A percentile compares a stretch with the other conserved stretches of the same genome.
These are phyloP conservation scores for Terfezia boudieri DNA, from an alignment of 495 filamentous ascomycete genomes.

Conservation along the genomic window DNA sequence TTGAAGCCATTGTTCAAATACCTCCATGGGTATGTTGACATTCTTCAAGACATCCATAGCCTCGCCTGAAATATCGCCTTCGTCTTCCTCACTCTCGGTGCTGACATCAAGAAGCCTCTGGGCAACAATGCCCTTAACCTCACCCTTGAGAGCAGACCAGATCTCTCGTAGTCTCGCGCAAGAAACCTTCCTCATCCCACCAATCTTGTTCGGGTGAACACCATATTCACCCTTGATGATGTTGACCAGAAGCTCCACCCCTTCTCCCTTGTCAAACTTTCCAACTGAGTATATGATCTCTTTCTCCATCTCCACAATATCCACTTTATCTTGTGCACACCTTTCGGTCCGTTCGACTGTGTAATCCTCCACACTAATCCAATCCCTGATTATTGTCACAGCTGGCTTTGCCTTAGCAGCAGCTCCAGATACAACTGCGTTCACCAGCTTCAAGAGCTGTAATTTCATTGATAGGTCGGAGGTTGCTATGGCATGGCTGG, in stretches of 20 bases:
- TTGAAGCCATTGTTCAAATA: slow-evolving; percentile 26
- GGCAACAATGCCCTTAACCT: slow-evolving; percentile 35
- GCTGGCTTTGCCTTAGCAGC: background rate
- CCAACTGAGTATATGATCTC: slow-evolving; percentile 38
- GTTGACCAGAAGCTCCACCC: slow-evolving; percentile 35
- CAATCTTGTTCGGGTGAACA: background rate
- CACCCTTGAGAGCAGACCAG: slow-evolving; percentile 24
- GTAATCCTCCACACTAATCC: slow-evolving; percentile 24
- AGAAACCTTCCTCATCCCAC: background rate
- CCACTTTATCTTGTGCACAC: slow-evolving; percentile 38
- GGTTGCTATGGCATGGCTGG: slow-evolving; percentile 43
- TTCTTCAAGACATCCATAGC: slow-evolving; percentile 38
- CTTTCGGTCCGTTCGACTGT: slow-evolving; percentile 20
- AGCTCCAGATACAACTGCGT: background rate
- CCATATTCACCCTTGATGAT: slow-evolving; percentile 22
- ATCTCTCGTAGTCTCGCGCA: background rate
- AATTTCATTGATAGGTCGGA: slow-evolving; percentile 38
- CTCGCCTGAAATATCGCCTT: slow-evolving; percentile 8
- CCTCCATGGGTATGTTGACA: slow-evolving; percentile 43
- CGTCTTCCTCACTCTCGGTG: slow-evolving; percentile 5
- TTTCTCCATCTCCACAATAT: slow-evolving; percentile 32
- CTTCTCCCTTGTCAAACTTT: slow-evolving; percentile 38
- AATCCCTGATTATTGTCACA: slow-evolving; percentile 38
- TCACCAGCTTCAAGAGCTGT: background rate
- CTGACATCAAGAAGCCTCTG: slow-evolving; percentile 36